A percentile compares a stretch with the other conserved stretches of the same genome.
phyloP scores from a whole-genome alignment of 78 protist genomes.

The Dictyostelium firmibasis region DNA sequence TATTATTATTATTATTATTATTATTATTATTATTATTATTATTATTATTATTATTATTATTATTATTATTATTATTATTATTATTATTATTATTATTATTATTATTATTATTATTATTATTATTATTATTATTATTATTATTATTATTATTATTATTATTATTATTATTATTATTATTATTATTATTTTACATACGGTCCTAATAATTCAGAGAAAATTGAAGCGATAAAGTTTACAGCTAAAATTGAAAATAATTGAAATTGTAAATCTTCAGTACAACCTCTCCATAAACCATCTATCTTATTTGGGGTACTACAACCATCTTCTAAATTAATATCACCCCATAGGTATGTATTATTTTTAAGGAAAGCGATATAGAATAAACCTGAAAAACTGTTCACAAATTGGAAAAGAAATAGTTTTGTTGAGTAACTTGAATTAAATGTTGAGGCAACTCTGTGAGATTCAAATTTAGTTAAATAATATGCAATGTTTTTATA shows the following conservation, averaged over 20 bases:
- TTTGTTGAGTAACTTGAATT: slow-evolving; percentile 57
- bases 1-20: too few species aligned
- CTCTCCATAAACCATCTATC: slow-evolving; percentile 19
- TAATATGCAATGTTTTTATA: not conserved
- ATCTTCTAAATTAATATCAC: slow-evolving; percentile 7
- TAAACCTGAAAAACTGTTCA: slow-evolving; percentile 82
- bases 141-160: too few species aligned
- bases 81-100: too few species aligned
- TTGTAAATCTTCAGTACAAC: slow-evolving; percentile 76
- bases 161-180: too few species aligned
- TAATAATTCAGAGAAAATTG: slow-evolving; percentile 2
- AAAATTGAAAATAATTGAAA: slow-evolving; percentile 62
- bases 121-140: too few species aligned
- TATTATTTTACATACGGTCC: slow-evolving; percentile 5
- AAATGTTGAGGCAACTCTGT: slow-evolving; percentile 1
- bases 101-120: too few species aligned
- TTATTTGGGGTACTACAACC: not conserved
- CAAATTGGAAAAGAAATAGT: slow-evolving; percentile 83
- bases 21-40: too few species aligned
- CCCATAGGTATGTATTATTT: slow-evolving; percentile 40
- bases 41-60: too few species aligned
- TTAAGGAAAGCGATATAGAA: slow-evolving; percentile 88
- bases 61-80: too few species aligned
- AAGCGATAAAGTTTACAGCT: not conserved
- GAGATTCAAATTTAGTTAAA: slow-evolving; percentile 13